Evolutionary conservation across 495 filamentous ascomycete species (phyloP).

Genomic region (Aspergillus campestris): DNA sequence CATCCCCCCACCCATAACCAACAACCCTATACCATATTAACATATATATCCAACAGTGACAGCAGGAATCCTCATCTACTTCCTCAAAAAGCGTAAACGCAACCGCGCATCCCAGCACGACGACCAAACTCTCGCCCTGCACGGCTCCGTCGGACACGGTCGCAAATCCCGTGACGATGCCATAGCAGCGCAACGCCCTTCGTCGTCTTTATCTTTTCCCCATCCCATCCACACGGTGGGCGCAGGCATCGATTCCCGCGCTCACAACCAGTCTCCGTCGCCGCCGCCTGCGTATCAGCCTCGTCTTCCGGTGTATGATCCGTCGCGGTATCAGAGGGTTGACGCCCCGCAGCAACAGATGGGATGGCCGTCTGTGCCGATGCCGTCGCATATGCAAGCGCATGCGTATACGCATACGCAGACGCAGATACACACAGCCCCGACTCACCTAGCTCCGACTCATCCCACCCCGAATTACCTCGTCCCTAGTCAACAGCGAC

Average conservation of each 20-base stretch:
- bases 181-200: too few species aligned
- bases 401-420: too few species aligned
- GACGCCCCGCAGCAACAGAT: not conserved
- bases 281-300: constrained; percentile 15
- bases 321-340: constrained; percentile 10
- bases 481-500: not conserved
- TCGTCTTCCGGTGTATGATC: constrained; percentile 11
- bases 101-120: constrained; percentile 15
- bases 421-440: too few species aligned
- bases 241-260: too few species aligned
- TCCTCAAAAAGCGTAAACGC: constrained; percentile 19
- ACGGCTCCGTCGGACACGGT: constrained; percentile 1
- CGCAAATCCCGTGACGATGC: constrained; percentile 5
- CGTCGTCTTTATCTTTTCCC: not conserved
- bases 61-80: constrained; percentile 15
- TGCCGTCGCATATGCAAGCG: too few species aligned
- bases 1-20: not conserved
- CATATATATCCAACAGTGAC: constrained; percentile 11
- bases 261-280: not conserved
- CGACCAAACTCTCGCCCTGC: constrained; percentile 11
- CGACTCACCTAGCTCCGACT: too few species aligned
- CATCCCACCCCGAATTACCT: too few species aligned
- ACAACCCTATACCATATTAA: not conserved
- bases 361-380: too few species aligned
- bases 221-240: too few species aligned